Evolutionary conservation across 1,284 basidiomycete species (phyloP).

Genomic region (Chiua sp.): DNA sequence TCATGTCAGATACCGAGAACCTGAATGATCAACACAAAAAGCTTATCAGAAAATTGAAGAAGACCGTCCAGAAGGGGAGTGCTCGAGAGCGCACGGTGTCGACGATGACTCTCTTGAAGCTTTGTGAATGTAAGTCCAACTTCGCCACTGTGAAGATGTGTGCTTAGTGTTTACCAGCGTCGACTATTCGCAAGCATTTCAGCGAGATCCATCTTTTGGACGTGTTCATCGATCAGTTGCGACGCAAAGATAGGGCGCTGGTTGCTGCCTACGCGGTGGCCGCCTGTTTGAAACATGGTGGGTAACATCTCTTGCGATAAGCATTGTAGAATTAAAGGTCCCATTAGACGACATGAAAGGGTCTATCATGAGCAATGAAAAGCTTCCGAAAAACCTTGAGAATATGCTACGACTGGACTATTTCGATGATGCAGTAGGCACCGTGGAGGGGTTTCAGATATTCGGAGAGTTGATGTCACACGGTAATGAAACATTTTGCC

Average conservation of each 20-base stretch:
- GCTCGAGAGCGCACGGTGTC: constrained; percentile 19
- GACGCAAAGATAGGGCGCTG: constrained; percentile 3
- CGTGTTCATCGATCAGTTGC: constrained; percentile 14
- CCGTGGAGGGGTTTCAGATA: constrained; percentile 33
- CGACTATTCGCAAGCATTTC: constrained; percentile 6
- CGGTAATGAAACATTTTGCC: constrained; percentile 14
- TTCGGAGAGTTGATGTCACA: constrained; percentile 30
- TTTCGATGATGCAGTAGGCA: constrained; percentile 33
- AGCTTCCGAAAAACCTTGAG: constrained; percentile 22
- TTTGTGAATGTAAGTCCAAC: constrained; percentile 13
- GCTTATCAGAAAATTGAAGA: constrained; percentile 13
- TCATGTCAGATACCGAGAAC: constrained; percentile 5
- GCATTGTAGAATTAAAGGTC: neutral
- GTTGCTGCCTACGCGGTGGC: constrained; percentile 19
- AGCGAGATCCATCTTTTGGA: neutral
- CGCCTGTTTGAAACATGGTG: constrained; percentile 21
- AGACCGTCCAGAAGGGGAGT: constrained; percentile 1
- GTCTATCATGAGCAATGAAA: constrained; percentile 4
- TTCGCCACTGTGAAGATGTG: neutral
- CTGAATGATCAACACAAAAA: constrained; percentile 2
- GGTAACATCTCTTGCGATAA: neutral
- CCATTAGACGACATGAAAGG: constrained; percentile 22
- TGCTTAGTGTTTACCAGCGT: constrained; percentile 9
- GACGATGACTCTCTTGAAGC: constrained; percentile 24
- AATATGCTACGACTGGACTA: constrained; percentile 28